These are phyloP conservation scores for Malus sylvestris DNA, from an alignment of 306 rosid species.

Conservation along the genomic window DNA sequence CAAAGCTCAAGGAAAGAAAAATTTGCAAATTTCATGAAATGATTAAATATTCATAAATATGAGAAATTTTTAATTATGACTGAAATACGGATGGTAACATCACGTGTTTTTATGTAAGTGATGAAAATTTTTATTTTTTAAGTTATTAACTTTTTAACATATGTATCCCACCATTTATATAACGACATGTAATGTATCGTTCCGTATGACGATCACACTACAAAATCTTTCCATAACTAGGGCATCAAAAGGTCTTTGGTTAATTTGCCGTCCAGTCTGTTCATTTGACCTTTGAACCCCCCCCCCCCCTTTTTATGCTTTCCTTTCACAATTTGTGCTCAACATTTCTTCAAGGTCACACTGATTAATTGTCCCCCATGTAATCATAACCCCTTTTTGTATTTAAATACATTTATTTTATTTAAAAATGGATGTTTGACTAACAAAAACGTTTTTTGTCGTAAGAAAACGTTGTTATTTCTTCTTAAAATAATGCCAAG, in stretches of 20 bases:
- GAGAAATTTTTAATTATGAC: too few relatives aligned
- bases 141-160: too few relatives aligned
- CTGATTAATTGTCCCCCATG: slow-evolving; percentile 19
- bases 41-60: neutral
- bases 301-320: neutral
- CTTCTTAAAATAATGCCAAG: too few relatives aligned
- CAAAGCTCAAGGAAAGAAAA: slow-evolving; percentile 17
- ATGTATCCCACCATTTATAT: too few relatives aligned
- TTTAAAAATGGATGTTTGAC: slow-evolving; percentile 23
- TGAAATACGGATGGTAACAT: too few relatives aligned
- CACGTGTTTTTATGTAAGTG: too few relatives aligned
- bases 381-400: slow-evolving; percentile 9
- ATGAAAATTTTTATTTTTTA: too few relatives aligned
- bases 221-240: neutral
- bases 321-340: neutral
- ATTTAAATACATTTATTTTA: neutral
- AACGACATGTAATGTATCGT: too few relatives aligned
- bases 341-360: slow-evolving; percentile 28
- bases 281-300: slow-evolving; percentile 26
- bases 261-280: slow-evolving; percentile 25
- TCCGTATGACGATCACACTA: too few relatives aligned
- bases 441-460: neutral
- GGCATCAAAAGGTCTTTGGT: slow-evolving; percentile 4
- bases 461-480: too few relatives aligned
- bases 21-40: neutral